These are phyloP conservation scores for Waltiozyma sp. DNA, from an alignment of 1,139 yeast species.

Conservation along the genomic window DNA sequence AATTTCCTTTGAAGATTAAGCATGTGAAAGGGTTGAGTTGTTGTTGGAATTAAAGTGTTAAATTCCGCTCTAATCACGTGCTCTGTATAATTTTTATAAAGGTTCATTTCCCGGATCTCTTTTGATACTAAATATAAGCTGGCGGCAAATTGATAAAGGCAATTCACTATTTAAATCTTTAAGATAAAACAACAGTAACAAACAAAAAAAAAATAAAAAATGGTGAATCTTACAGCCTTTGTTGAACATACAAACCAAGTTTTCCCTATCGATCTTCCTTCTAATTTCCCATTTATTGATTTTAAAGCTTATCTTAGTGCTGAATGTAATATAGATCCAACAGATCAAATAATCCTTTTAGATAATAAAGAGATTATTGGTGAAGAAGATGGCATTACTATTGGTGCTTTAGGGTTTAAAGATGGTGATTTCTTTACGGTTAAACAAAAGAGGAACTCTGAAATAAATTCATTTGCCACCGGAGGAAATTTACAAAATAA, in stretches of 20 bases:
- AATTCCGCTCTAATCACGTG: too few relatives aligned
- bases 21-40: too few relatives aligned
- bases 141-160: too few relatives aligned
- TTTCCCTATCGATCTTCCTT: constrained; percentile 30
- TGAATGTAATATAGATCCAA: constrained; percentile 47
- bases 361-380: constrained; percentile 32
- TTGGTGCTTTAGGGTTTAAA: constrained; percentile 36
- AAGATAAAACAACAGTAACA: neutral
- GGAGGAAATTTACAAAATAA: too few relatives aligned
- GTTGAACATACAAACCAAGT: constrained; percentile 9
- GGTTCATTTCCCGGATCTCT: too few relatives aligned
- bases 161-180: too few relatives aligned
- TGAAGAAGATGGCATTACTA: constrained; percentile 21
- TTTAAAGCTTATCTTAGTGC: constrained; percentile 69
- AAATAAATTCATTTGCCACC: neutral
- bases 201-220: neutral
- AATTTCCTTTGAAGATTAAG: too few relatives aligned
- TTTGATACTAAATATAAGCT: too few relatives aligned
- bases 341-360: constrained; percentile 18
- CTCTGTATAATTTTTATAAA: too few relatives aligned
- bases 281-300: constrained; percentile 54
- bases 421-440: constrained; percentile 51
- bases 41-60: too few relatives aligned
- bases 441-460: constrained; percentile 17
- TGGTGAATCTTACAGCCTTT: constrained; percentile 13